Conservation (phyloP, 768 basidiomycete genomes). For the Pulveroboletus sp. region DNA sequence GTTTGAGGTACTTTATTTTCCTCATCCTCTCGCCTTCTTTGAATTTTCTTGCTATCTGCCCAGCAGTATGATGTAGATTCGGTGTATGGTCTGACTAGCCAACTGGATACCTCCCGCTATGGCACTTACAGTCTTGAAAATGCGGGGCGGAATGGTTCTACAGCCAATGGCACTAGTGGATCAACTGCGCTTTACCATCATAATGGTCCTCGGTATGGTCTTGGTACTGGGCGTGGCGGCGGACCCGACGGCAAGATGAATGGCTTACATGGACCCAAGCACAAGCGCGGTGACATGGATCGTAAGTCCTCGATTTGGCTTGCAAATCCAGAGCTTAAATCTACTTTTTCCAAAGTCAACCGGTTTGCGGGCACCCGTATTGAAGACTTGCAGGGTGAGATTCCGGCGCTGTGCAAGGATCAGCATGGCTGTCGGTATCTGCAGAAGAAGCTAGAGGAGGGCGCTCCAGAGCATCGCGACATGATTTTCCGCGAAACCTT, state of each 20-base stretch:
- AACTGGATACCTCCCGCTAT: constrained; percentile 52
- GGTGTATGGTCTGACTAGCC: constrained; percentile 44
- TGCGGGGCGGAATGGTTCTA: constrained; percentile 36
- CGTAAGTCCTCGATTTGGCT: constrained; percentile 56
- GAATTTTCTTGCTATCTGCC: constrained; percentile 10
- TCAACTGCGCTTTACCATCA: constrained; percentile 79
- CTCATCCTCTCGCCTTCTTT: constrained; percentile 2
- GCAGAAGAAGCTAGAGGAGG: constrained; percentile 98
- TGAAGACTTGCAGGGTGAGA: constrained; percentile 95
- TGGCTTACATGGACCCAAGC: constrained; percentile 88
- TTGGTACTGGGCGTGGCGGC: constrained; percentile 55
- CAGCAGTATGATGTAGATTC: constrained; percentile 61
- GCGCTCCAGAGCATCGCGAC: constrained; percentile 91
- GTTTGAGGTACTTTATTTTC: constrained; percentile 48
- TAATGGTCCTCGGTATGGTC: constrained; percentile 72
- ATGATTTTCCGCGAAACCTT: constrained; percentile 99
- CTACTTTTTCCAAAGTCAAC: constrained; percentile 59
- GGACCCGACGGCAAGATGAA: constrained; percentile 81
- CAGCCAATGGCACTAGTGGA: constrained; percentile 45
- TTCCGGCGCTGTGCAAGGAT: constrained; percentile 93
- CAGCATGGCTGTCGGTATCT: constrained; percentile 98
- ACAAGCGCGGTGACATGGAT: constrained; percentile 91
- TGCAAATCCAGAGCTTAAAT: background rate
- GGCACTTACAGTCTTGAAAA: constrained; percentile 58
- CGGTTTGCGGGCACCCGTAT: constrained; percentile 94